Base-by-base conservation (phyloP, 2,329 filamentous ascomycete species). In the Pseudogymnoascus sp. region DNA sequence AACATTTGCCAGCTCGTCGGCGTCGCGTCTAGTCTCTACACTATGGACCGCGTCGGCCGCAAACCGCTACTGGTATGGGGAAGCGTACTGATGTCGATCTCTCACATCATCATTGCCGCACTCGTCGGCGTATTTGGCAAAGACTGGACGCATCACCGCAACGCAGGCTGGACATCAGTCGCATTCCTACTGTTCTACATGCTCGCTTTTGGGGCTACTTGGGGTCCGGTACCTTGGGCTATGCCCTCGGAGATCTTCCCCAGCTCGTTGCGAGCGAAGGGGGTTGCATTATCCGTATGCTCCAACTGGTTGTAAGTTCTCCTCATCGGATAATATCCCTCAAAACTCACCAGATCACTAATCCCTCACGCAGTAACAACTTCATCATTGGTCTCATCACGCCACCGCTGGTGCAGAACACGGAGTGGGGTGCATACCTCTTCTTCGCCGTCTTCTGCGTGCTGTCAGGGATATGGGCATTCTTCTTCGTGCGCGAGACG, bases 171-270 rank as follows among this genome's bases (percentile, higher is more conserved):
- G 83, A 75, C 76, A 13, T 79, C 77, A n/a, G 80, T 84, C 0
- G 79, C 80, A 0, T 79, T 85, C 65, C 72, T 85, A 2, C 78
- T 87, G 60, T 79, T 87, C 48, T 88, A 87, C 70, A 83, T 89
- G 72, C 74, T 87, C 21, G 78, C 80, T 1, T 90, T 90, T 68
- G 84, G 69, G 25, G 66, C 65, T 4, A 65, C 65, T 14, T 72
- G 67, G 66, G 64, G 68, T n/a, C 64, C 63, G 34, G 43, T 65
- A 16, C 65, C 74, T 4, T 77, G 76, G 77, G 75, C 74, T 0
- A 73, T 79, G 63, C 78, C 80, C 0, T 78, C 80, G 31, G 84
- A 91, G 66, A 85, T 90, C n/a, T 89, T 89, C 48, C 84, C 85
- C 0, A 81, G 80, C 1, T 80, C 79, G 0, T 75, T 84, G 0